These are phyloP conservation scores for Globisporangium uncinulatum DNA, from an alignment of 352 stramenopile species.

Conservation along the genomic window DNA sequence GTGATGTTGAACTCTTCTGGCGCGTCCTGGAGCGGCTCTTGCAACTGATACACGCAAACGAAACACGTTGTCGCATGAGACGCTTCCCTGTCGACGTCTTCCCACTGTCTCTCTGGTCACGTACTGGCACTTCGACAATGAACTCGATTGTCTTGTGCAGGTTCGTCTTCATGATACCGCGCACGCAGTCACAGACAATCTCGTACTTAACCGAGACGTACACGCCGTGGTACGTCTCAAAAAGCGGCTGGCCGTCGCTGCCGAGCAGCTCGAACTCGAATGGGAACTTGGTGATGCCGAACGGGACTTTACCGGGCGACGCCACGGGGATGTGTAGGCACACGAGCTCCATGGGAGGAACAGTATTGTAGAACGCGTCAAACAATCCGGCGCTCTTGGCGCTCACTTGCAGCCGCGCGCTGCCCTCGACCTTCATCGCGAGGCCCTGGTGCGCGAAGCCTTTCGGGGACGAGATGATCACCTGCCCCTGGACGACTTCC, in stretches of 20 bases:
- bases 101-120: background rate
- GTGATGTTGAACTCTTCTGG: constrained; percentile 80
- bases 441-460: constrained; percentile 80
- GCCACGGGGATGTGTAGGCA: constrained; percentile 80
- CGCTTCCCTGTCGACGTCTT: background rate
- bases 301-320: constrained; percentile 57
- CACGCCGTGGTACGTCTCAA: constrained; percentile 91
- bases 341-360: constrained; percentile 72
- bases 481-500: constrained; percentile 81
- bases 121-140: constrained; percentile 86
- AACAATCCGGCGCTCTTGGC: constrained; percentile 77
- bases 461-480: constrained; percentile 82
- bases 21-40: constrained; percentile 49
- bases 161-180: constrained; percentile 85
- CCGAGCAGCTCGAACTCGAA: constrained; percentile 85
- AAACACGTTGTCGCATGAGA: constrained; percentile 4
- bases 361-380: constrained; percentile 78
- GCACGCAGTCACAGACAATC: constrained; percentile 78
- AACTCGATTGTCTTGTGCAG: constrained; percentile 86
- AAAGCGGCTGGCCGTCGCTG: constrained; percentile 60
- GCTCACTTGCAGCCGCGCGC: constrained; percentile 73
- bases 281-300: constrained; percentile 83
- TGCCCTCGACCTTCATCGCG: constrained; percentile 81
- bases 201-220: constrained; percentile 91
- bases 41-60: constrained; percentile 21